These are phyloP conservation scores for Coprinopsis marcescibilis DNA, from an alignment of 768 basidiomycete species.

Conservation along the genomic window DNA sequence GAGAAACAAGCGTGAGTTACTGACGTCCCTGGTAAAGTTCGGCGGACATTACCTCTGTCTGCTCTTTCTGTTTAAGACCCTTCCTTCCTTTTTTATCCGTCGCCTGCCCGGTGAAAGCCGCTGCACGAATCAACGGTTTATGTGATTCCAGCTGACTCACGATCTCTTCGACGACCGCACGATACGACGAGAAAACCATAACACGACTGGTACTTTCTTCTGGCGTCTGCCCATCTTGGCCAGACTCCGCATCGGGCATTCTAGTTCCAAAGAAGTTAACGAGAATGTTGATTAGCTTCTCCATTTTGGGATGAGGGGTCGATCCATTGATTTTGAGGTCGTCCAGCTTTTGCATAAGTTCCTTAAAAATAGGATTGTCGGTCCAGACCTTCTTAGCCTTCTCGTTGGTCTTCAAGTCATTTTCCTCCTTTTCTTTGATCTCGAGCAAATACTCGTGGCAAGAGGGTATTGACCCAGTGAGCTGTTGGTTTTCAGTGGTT, in stretches of 20 bases:
- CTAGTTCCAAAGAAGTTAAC: conserved; percentile 72
- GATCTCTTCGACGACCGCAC: conserved; percentile 89
- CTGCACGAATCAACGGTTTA: conserved; percentile 72
- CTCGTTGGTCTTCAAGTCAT: conserved; percentile 29
- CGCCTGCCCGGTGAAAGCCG: conserved; percentile 88
- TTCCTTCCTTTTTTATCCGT: conserved; percentile 79
- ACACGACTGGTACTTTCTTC: conserved; percentile 71
- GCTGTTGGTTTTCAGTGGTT: background rate
- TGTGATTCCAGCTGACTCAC: conserved; percentile 74
- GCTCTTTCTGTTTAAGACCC: conserved; percentile 88
- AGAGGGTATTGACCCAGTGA: conserved; percentile 3
- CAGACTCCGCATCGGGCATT: conserved; percentile 35
- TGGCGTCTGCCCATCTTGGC: conserved; percentile 23
- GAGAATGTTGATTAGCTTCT: conserved; percentile 65
- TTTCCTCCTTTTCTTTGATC: conserved; percentile 34
- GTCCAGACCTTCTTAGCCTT: conserved; percentile 41
- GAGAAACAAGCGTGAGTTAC: conserved; percentile 10
- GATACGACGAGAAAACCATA: conserved; percentile 93
- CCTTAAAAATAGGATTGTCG: conserved; percentile 54
- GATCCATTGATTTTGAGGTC: conserved; percentile 49
- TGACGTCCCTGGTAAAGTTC: background rate
- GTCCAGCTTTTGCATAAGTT: conserved; percentile 64
- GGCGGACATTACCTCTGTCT: conserved; percentile 58
- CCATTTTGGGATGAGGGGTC: conserved; percentile 87
- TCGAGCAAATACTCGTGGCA: conserved; percentile 52